Base-by-base conservation (phyloP, 257 asterid species). In the Lycium ferocissimum region DNA sequence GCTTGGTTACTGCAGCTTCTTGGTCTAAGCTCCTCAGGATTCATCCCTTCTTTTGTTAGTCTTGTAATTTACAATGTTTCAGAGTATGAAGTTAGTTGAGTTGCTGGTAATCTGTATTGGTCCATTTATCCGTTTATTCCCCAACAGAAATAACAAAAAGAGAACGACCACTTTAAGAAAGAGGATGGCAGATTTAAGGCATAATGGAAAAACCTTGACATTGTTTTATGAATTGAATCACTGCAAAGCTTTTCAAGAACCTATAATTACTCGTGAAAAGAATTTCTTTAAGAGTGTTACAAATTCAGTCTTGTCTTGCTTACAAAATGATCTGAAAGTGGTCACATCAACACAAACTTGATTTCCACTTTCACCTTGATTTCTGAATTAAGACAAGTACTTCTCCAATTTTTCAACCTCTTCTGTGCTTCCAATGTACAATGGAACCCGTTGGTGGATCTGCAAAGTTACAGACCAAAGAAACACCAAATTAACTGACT, bases 381-480 rank as follows among this genome's bases (percentile, higher is more conserved):
- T 80, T 61, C 2, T 33, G 63, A 67, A 79, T 85, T 85, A 91
- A 89, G 98, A 94, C 83, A 95, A 87, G 85, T 93, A 96, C 84
- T 93, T 95, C 92, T 94, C 99, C 86, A 96, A 76, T 83, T 96
- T 94, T 81, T 95, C 98, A 87, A 96, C 97, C 87, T 96, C 98
- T 37, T 94, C 98, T 90, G 83, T 81, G 53, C 98, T 96, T 85
- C 99, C 98, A 87, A 94, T 94, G 92, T 90, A 96, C 88, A 96
- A 87, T 0, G 99, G 98, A 70, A 94, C 91, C 73, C 99, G 85
- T 86, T 94, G 99, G 88, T 95, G 98, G 76, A 94, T 90, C 98
- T 93, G 93, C 89, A 85, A 51, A 22, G 62, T 62, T 20, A 84
- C 83, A 85, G 26, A 82, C 63, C 65, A 58, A 22, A 84, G 47